Evolutionary conservation across 345 rosid genomes (phyloP).

Genomic region (Linum usitatissimum): DNA sequence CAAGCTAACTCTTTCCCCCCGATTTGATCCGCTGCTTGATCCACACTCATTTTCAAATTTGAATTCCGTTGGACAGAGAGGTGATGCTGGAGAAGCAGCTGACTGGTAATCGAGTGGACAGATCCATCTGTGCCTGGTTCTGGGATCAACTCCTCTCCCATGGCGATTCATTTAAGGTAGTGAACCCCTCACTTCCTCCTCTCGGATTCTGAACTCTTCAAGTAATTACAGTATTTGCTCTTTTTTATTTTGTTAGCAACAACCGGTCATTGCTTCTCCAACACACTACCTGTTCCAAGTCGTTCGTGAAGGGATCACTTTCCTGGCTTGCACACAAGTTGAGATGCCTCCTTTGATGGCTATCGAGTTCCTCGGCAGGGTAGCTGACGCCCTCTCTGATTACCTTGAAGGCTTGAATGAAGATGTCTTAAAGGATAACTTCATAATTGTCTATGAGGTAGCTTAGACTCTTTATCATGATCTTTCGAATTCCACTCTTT

Average conservation of each 20-base stretch:
- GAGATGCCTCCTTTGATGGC: conserved; percentile 98
- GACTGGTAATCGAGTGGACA: conserved; percentile 84
- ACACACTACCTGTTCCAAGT: conserved; percentile 90
- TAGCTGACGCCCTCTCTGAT: conserved; percentile 68
- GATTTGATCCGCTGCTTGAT: background rate
- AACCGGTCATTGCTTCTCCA: conserved; percentile 87
- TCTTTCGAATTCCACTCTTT: no score
- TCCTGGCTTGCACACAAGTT: conserved; percentile 90
- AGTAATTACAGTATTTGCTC: background rate
- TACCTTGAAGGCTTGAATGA: conserved; percentile 94
- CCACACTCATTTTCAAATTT: background rate
- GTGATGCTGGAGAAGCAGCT: conserved; percentile 97
- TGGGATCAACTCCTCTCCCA: conserved; percentile 77
- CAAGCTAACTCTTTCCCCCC: background rate
- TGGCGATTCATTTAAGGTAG: conserved; percentile 65
- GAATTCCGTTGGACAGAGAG: conserved; percentile 37
- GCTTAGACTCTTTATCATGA: no score
- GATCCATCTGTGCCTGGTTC: conserved; percentile 90
- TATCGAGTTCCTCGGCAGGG: conserved; percentile 94
- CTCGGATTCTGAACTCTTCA: background rate
- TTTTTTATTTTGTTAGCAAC: conserved; percentile 30
- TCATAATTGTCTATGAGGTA: conserved; percentile 93
- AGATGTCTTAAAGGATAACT: conserved; percentile 89
- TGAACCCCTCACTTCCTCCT: background rate
- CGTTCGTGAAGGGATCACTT: conserved; percentile 76